Evolutionary conservation across 225 moss, liverwort and hornwort species (phyloP).

Genomic region (Pseudisothecium myosuroides): DNA sequence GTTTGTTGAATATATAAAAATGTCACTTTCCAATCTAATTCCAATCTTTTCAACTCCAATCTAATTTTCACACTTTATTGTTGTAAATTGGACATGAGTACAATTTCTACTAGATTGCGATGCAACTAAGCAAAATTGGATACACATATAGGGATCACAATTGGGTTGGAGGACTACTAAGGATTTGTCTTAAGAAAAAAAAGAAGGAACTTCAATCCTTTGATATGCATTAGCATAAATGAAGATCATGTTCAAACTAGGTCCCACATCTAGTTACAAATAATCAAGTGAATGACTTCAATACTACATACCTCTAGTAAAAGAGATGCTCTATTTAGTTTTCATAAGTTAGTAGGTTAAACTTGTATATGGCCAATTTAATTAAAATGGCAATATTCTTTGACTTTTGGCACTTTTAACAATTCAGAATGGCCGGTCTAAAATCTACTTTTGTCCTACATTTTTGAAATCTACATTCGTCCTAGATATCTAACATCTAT

Average conservation of each 20-base stretch:
- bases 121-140: background rate
- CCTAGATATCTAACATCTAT: too few relatives aligned
- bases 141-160: background rate
- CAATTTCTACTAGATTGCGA: background rate
- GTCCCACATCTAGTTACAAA: too few relatives aligned
- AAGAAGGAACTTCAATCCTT: background rate
- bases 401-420: too few relatives aligned
- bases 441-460: too few relatives aligned
- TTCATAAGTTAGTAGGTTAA: too few relatives aligned
- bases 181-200: background rate
- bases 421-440: too few relatives aligned
- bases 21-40: background rate
- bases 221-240: background rate
- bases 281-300: background rate
- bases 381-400: too few relatives aligned
- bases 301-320: background rate
- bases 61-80: background rate
- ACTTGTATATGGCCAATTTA: too few relatives aligned
- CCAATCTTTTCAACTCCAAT: background rate
- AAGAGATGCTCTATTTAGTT: fast-evolving
- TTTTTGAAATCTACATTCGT: too few relatives aligned
- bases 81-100: background rate
- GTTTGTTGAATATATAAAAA: too few relatives aligned
- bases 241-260: fast-evolving
- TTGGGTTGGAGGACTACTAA: fast-evolving